Conservation (phyloP, 306 rosid species). For the Trifolium dubium region DNA sequence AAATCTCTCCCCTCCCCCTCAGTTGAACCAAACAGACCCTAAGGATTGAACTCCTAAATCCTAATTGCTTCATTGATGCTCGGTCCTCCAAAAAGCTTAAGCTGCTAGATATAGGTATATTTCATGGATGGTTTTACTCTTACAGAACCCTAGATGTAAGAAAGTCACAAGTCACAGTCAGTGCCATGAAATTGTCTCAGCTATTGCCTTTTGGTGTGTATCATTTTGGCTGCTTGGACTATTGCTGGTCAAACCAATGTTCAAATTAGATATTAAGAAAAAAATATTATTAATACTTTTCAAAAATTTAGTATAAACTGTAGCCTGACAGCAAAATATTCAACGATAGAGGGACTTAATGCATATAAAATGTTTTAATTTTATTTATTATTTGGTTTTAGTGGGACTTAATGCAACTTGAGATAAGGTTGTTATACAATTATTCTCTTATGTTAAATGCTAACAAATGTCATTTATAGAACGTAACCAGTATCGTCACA, state of each 20-base stretch:
- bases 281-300: neutral
- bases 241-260: neutral
- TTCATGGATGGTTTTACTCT: neutral
- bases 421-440: no score
- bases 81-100: neutral
- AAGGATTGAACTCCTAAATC: neutral
- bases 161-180: neutral
- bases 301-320: neutral
- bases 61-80: neutral
- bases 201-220: neutral
- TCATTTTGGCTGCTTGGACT: neutral
- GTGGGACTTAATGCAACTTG: no score
- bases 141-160: neutral
- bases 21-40: no score
- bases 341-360: neutral
- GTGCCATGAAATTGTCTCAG: neutral
- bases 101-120: neutral
- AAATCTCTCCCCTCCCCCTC: no score
- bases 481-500: no score
- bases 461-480: no score
- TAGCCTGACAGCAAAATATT: neutral
- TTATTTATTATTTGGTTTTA: no score
- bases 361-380: no score
- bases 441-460: no score
- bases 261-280: neutral